phyloP scores from a whole-genome alignment of 179 eudicot genomes.

The Spinacia oleracea region DNA sequence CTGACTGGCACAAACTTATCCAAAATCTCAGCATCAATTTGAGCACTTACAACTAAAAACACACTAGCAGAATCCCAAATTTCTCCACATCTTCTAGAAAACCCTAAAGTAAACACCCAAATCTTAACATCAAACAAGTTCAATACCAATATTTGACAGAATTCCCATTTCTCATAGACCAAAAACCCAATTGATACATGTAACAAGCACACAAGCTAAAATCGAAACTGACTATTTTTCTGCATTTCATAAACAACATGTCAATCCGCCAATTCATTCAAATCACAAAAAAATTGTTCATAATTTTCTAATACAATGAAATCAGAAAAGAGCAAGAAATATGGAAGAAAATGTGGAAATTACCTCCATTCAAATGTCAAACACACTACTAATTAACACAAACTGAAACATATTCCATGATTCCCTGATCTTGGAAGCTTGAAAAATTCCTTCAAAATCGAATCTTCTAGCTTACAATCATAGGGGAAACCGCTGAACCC shows the following conservation, averaged over 20 bases:
- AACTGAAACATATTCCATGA: not conserved
- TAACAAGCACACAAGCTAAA: not conserved
- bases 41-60: not conserved
- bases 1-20: not conserved
- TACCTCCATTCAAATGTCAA: conserved; percentile 1
- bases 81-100: not conserved
- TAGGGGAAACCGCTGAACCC: not conserved
- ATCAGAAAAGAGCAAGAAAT: not conserved
- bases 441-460: not conserved
- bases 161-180: not conserved
- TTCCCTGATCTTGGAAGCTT: not conserved
- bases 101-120: not conserved
- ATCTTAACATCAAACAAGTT: not conserved
- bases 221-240: not conserved
- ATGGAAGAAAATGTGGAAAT: not conserved
- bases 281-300: not conserved
- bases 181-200: not conserved
- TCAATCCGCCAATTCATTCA: not conserved
- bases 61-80: not conserved
- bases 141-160: not conserved
- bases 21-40: not conserved
- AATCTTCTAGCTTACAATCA: not conserved
- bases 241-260: not conserved
- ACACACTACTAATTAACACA: conserved; percentile 14
- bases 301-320: not conserved